These are phyloP conservation scores for Emericellopsis cladophorae DNA, from an alignment of 2,329 filamentous ascomycete species.

Conservation along the genomic window DNA sequence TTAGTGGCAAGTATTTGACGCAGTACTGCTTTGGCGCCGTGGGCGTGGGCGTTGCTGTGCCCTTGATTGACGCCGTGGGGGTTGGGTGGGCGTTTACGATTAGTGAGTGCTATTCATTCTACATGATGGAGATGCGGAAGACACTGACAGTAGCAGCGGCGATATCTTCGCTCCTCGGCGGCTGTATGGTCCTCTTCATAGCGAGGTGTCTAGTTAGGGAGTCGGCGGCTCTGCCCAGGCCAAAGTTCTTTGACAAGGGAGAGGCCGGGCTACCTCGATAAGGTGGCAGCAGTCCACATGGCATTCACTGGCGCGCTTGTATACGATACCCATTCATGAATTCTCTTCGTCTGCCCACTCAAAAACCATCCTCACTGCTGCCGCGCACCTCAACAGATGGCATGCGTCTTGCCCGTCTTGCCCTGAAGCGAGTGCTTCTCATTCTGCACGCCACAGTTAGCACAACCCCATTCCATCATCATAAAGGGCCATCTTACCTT, in stretches of 20 bases:
- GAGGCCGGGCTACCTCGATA: too few relatives aligned
- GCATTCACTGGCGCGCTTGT: too few relatives aligned
- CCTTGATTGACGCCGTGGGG: conserved; percentile 1
- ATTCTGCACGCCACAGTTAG: conserved; percentile 27
- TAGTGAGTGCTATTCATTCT: neutral
- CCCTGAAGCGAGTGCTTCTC: conserved; percentile 83
- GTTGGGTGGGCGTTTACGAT: conserved; percentile 2
- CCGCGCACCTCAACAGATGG: conserved; percentile 52
- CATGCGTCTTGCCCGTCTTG: conserved; percentile 83
- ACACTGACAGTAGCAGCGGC: neutral
- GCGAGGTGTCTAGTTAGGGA: neutral
- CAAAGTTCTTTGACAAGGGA: neutral
- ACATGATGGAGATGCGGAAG: neutral
- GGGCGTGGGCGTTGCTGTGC: neutral
- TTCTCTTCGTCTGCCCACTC: too few relatives aligned
- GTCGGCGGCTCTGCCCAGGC: neutral
- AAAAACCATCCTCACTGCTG: too few relatives aligned
- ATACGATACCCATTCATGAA: too few relatives aligned
- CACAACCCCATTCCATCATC: neutral
- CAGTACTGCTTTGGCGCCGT: conserved; percentile 7
- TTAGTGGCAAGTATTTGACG: conserved; percentile 8
- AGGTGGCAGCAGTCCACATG: too few relatives aligned
- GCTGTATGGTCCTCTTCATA: conserved; percentile 1
- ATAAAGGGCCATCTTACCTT: conserved; percentile 19
- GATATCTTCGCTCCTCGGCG: neutral